Conservation (phyloP, 2,329 filamentous ascomycete genomes). For the Pseudonectria foliicola region DNA sequence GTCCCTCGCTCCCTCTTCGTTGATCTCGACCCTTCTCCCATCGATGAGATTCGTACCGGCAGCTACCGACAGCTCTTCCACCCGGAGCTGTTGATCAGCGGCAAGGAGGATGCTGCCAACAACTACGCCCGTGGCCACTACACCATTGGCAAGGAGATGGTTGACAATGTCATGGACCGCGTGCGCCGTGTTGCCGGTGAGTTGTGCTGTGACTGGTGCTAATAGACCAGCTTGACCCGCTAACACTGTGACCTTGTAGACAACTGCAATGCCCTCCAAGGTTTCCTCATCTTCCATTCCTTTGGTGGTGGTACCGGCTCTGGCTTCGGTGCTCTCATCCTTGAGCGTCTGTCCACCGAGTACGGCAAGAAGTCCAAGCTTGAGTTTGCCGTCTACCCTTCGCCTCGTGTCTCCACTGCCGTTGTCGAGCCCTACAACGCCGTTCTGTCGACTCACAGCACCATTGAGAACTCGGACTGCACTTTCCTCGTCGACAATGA, state of each 20-base stretch:
- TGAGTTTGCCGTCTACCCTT: constrained; percentile 66
- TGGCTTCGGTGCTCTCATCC: constrained; percentile 63
- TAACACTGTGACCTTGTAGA: constrained; percentile 36
- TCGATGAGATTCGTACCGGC: constrained; percentile 67
- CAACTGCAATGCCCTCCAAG: constrained; percentile 66
- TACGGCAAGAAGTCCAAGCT: constrained; percentile 74
- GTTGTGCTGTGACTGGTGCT: constrained; percentile 16
- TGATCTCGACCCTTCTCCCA: constrained; percentile 65
- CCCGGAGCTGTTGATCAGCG: constrained; percentile 64
- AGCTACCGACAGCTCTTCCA: constrained; percentile 63
- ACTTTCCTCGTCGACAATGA: constrained; percentile 73
- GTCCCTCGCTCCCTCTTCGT: constrained; percentile 66
- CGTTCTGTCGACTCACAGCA: constrained; percentile 67
- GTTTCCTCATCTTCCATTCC: constrained; percentile 69
- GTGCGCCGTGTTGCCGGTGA: constrained; percentile 62
- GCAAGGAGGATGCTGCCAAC: constrained; percentile 72
- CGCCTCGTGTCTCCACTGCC: constrained; percentile 61
- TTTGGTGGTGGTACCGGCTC: constrained; percentile 68
- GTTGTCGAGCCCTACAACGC: constrained; percentile 71
- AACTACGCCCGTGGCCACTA: constrained; percentile 73
- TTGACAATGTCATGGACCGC: constrained; percentile 62
- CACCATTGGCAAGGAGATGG: constrained; percentile 71
- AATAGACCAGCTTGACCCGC: constrained; percentile 3
- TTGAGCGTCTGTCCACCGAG: constrained; percentile 66
- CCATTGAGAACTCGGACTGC: constrained; percentile 71